A percentile compares a stretch with the other conserved stretches of the same genome.
These are phyloP conservation scores for Theileria sp. DNA, from an alignment of 169 alveolate genomes.

Conservation along the genomic window DNA sequence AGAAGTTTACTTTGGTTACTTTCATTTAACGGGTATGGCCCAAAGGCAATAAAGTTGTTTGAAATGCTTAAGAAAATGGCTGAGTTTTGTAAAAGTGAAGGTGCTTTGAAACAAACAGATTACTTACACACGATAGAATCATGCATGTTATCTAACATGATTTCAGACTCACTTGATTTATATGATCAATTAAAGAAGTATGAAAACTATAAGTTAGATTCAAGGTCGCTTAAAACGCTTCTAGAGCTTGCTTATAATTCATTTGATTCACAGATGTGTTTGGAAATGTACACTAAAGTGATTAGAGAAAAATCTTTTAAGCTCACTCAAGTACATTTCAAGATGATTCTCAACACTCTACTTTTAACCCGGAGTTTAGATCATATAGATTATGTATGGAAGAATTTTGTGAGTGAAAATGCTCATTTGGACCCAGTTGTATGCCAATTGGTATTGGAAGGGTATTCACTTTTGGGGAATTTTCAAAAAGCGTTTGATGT, in stretches of 20 bases:
- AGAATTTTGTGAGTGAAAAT: conserved; percentile 5
- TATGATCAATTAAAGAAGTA: conserved; percentile 37
- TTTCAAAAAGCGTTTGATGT: conserved; percentile 33
- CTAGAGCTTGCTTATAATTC: conserved; percentile 15
- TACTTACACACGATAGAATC: conserved; percentile 45
- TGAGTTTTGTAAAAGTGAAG: conserved; percentile 16
- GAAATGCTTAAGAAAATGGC: conserved; percentile 43
- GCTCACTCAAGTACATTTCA: conserved; percentile 26
- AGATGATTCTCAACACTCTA: conserved; percentile 37
- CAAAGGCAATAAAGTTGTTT: conserved; percentile 14
- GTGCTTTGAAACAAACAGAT: conserved; percentile 25
- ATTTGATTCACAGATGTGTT: conserved; percentile 13
- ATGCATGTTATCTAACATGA: conserved; percentile 36
- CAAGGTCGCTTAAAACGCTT: conserved; percentile 7
- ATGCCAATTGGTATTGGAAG: conserved; percentile 39
- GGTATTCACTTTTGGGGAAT: conserved; percentile 46
- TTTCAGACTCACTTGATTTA: conserved; percentile 31
- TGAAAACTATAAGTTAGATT: background rate
- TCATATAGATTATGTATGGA: conserved; percentile 30
- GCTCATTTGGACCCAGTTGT: background rate
- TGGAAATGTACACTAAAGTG: conserved; percentile 30
- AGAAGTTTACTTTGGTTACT: conserved; percentile 27
- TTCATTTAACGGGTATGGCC: conserved; percentile 42
- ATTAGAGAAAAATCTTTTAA: conserved; percentile 21
- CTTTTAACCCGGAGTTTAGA: conserved; percentile 22